Conservation (phyloP, 805 yeast species). For the Nakazawaea sp. region DNA sequence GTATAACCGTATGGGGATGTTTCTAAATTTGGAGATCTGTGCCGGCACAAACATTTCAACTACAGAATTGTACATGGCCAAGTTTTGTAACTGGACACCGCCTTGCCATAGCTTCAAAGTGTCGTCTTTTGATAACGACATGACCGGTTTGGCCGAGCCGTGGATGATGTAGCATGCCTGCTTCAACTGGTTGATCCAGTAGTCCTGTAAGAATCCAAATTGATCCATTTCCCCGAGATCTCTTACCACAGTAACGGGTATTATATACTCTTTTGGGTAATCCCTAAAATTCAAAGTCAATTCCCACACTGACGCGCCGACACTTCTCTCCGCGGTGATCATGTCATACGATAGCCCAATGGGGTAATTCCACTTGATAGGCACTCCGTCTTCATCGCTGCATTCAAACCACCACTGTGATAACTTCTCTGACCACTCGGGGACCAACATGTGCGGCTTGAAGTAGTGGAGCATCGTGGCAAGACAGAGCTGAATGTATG, state of each 20-base stretch:
- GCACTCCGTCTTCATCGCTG: slow-evolving; percentile 43
- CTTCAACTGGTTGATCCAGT: slow-evolving; percentile 75
- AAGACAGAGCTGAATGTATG: slow-evolving; percentile 43
- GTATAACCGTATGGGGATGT: slow-evolving; percentile 44
- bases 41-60: slow-evolving; percentile 21
- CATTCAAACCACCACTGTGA: slow-evolving; percentile 59
- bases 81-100: slow-evolving; percentile 26
- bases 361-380: slow-evolving; percentile 75
- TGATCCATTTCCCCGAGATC: neutral
- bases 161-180: slow-evolving; percentile 72
- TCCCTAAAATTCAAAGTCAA: slow-evolving; percentile 33
- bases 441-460: slow-evolving; percentile 20
- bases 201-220: slow-evolving; percentile 29
- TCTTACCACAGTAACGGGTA: slow-evolving; percentile 25
- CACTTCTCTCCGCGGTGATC: slow-evolving; percentile 15
- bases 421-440: slow-evolving; percentile 12
- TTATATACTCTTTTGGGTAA: slow-evolving; percentile 37
- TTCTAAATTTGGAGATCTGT: slow-evolving; percentile 18
- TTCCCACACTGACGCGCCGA: slow-evolving; percentile 31
- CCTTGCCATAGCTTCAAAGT: slow-evolving; percentile 53
- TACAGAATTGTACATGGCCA: slow-evolving; percentile 14
- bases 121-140: slow-evolving; percentile 63
- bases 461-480: slow-evolving; percentile 32
- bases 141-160: slow-evolving; percentile 75
- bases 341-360: slow-evolving; percentile 61